These are phyloP conservation scores for Xylaria multiplex DNA, from an alignment of 2,329 filamentous ascomycete species.

Conservation along the genomic window DNA sequence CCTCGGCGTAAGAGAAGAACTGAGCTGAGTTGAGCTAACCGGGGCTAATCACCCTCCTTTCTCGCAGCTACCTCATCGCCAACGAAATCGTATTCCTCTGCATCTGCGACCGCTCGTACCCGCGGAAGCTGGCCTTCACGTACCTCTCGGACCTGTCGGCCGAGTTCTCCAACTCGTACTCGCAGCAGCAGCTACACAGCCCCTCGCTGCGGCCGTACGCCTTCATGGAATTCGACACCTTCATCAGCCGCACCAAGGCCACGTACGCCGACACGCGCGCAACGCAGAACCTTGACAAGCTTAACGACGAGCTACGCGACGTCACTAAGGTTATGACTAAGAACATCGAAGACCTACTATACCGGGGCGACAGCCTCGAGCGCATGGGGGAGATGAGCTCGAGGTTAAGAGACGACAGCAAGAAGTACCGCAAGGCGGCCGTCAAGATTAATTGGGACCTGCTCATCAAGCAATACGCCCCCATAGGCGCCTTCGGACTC, in stretches of 20 bases:
- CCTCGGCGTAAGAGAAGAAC: slow-evolving; percentile 5
- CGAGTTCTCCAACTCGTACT: slow-evolving; percentile 92
- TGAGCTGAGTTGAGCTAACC: too few species aligned
- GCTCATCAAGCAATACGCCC: slow-evolving; percentile 95
- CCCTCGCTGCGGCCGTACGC: slow-evolving; percentile 87
- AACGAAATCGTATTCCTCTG: slow-evolving; percentile 88
- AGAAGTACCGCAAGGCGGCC: slow-evolving; percentile 91
- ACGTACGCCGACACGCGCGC: slow-evolving; percentile 94
- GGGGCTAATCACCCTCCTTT: not conserved
- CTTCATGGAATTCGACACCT: slow-evolving; percentile 98
- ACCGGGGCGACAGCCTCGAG: slow-evolving; percentile 92
- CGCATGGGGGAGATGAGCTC: slow-evolving; percentile 96
- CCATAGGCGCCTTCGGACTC: slow-evolving; percentile 82
- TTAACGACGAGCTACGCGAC: slow-evolving; percentile 96
- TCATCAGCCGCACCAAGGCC: slow-evolving; percentile 91
- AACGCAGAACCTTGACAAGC: slow-evolving; percentile 89
- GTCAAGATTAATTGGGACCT: slow-evolving; percentile 98
- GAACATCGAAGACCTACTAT: slow-evolving; percentile 98
- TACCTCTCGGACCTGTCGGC: slow-evolving; percentile 92
- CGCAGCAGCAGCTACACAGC: slow-evolving; percentile 75
- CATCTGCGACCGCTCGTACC: slow-evolving; percentile 93
- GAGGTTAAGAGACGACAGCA: slow-evolving; percentile 87
- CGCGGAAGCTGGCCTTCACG: slow-evolving; percentile 97
- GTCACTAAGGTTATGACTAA: slow-evolving; percentile 99
- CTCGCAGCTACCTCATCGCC: slow-evolving; percentile 80